Conservation (phyloP, 2,329 filamentous ascomycete genomes). For the Aspergillus phoenicis region DNA sequence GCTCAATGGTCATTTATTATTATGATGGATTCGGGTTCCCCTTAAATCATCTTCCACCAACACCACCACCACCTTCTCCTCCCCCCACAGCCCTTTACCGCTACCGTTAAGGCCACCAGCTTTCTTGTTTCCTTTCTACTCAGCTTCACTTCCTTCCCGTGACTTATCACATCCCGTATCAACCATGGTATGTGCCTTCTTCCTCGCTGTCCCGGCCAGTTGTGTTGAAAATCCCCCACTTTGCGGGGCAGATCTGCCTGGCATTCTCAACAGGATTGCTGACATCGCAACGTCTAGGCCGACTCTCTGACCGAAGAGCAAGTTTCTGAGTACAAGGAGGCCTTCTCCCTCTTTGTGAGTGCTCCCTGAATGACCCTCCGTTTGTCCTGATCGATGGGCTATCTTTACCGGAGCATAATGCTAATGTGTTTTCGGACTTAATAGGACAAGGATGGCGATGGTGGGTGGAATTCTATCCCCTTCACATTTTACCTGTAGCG, state of each 20-base stretch:
- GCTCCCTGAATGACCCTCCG: background rate
- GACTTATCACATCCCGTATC: constrained; percentile 14
- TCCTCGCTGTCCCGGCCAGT: constrained; percentile 9
- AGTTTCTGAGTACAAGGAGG: constrained; percentile 99
- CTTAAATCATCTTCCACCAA: constrained; percentile 25
- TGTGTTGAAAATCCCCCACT: constrained; percentile 33
- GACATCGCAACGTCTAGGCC: constrained; percentile 62
- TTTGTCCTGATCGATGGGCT: background rate
- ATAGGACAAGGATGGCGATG: constrained; percentile 89
- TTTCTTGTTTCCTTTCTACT: constrained; percentile 19
- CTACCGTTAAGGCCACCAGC: constrained; percentile 5
- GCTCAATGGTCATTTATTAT: constrained; percentile 22
- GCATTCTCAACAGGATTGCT: constrained; percentile 28
- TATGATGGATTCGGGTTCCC: constrained; percentile 24
- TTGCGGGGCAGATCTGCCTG: constrained; percentile 36
- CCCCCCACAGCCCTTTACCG: constrained; percentile 19
- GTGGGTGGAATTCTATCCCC: constrained; percentile 57
- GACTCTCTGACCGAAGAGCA: constrained; percentile 99
- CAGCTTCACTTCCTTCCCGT: constrained; percentile 6
- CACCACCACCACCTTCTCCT: constrained; percentile 22
- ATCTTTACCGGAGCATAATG: constrained; percentile 6
- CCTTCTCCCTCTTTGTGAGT: constrained; percentile 99
- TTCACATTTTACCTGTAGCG: background rate
- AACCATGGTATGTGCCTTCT: constrained; percentile 36
- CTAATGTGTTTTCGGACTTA: constrained; percentile 26